These are phyloP conservation scores for Yamadazyma triangularis DNA, from an alignment of 1,139 yeast species.

Conservation along the genomic window DNA sequence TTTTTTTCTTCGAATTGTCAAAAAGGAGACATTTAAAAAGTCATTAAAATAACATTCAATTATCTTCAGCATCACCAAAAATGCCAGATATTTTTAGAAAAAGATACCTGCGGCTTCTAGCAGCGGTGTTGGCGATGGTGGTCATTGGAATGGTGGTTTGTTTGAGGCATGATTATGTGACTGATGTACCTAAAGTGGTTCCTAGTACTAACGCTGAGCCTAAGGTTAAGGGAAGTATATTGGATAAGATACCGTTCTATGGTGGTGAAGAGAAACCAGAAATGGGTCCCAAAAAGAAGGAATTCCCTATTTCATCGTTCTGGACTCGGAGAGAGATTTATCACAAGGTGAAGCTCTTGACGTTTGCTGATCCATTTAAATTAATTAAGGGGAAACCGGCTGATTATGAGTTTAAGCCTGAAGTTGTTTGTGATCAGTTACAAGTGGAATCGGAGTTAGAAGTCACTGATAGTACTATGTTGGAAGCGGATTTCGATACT, in stretches of 20 bases:
- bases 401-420: conserved; percentile 11
- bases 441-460: conserved; percentile 12
- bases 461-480: conserved; percentile 9
- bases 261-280: not conserved
- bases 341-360: conserved; percentile 7
- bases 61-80: too few relatives aligned
- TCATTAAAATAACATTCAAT: too few relatives aligned
- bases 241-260: conserved; percentile 3
- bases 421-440: conserved; percentile 14
- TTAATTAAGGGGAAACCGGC: conserved; percentile 8
- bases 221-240: conserved; percentile 1
- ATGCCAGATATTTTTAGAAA: too few relatives aligned
- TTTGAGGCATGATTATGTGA: too few relatives aligned
- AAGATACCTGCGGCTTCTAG: too few relatives aligned
- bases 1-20: too few relatives aligned
- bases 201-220: conserved; percentile 1
- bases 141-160: too few relatives aligned
- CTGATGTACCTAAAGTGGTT: not conserved
- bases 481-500: conserved; percentile 13
- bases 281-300: not conserved
- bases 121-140: too few relatives aligned
- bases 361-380: conserved; percentile 18
- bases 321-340: conserved; percentile 6
- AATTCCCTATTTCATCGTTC: conserved; percentile 8
- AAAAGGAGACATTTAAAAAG: too few relatives aligned